Conservation (phyloP, 495 filamentous ascomycete species). For the Hyaloscypha bicolor region DNA sequence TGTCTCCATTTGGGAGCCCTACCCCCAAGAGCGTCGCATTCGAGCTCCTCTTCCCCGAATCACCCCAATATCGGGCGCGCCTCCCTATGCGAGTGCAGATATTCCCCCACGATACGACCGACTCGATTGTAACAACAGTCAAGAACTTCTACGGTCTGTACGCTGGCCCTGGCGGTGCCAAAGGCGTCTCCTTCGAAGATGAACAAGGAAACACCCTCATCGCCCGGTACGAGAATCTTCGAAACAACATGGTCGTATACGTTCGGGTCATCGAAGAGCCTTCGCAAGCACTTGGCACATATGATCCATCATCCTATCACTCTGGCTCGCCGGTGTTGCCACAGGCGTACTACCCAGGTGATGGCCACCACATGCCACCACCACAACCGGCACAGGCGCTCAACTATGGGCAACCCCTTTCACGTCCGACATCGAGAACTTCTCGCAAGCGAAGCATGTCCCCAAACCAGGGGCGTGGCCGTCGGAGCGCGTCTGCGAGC, state of each 20-base stretch:
- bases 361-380: slow-evolving; percentile 51
- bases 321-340: slow-evolving; percentile 37
- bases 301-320: slow-evolving; percentile 40
- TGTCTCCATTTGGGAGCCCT: slow-evolving; percentile 48
- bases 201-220: slow-evolving; percentile 83
- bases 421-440: slow-evolving; percentile 65
- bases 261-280: slow-evolving; percentile 81
- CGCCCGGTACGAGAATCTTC: slow-evolving; percentile 91
- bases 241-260: slow-evolving; percentile 84
- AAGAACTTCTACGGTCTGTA: slow-evolving; percentile 98
- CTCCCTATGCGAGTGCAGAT: slow-evolving; percentile 92
- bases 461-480: slow-evolving; percentile 68
- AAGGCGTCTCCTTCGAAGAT: slow-evolving; percentile 90
- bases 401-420: slow-evolving; percentile 58
- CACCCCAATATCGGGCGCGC: slow-evolving; percentile 71
- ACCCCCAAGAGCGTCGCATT: slow-evolving; percentile 83
- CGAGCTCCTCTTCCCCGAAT: slow-evolving; percentile 75
- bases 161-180: slow-evolving; percentile 60
- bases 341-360: slow-evolving; percentile 32
- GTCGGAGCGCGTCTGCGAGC: slow-evolving; percentile 75
- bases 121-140: slow-evolving; percentile 93
- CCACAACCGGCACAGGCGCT: slow-evolving; percentile 50
- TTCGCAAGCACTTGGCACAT: slow-evolving; percentile 41
- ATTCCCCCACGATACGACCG: slow-evolving; percentile 88
- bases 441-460: slow-evolving; percentile 82